phyloP scores from a whole-genome alignment of 257 asterid genomes.

The Ehretia macrophylla region DNA sequence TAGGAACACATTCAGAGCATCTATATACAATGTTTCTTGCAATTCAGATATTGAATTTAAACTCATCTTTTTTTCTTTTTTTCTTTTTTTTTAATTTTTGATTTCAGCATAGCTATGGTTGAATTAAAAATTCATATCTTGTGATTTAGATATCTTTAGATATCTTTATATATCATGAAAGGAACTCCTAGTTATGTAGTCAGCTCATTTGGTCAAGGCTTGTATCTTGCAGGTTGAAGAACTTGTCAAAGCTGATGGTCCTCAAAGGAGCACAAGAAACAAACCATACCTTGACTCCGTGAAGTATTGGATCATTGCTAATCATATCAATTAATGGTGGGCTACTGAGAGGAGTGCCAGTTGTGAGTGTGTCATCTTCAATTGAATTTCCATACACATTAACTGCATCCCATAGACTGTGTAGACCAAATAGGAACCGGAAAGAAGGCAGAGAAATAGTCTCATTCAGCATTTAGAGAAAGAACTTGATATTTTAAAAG shows the following conservation, averaged over 20 bases:
- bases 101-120: no score
- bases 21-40: no score
- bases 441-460: slow-evolving; percentile 3
- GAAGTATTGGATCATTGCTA: slow-evolving; percentile 91
- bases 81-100: no score
- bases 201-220: no score
- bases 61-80: no score
- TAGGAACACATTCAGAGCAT: no score
- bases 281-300: slow-evolving; percentile 72
- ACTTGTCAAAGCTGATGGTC: neutral
- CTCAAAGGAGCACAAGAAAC: slow-evolving; percentile 6
- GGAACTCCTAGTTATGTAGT: no score
- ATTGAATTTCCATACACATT: slow-evolving; percentile 67
- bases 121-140: no score
- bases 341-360: slow-evolving; percentile 82
- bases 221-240: no score
- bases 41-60: no score
- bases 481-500: slow-evolving; percentile 8
- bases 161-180: no score
- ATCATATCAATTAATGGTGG: slow-evolving; percentile 92
- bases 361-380: slow-evolving; percentile 62
- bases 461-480: slow-evolving; percentile 7
- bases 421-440: slow-evolving; percentile 18
- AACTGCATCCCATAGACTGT: slow-evolving; percentile 82
- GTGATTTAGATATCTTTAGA: no score